A percentile compares a stretch with the other conserved stretches of the same genome.
phyloP scores from a whole-genome alignment of 2,329 filamentous ascomycete species.

The Nakataea oryzae region DNA sequence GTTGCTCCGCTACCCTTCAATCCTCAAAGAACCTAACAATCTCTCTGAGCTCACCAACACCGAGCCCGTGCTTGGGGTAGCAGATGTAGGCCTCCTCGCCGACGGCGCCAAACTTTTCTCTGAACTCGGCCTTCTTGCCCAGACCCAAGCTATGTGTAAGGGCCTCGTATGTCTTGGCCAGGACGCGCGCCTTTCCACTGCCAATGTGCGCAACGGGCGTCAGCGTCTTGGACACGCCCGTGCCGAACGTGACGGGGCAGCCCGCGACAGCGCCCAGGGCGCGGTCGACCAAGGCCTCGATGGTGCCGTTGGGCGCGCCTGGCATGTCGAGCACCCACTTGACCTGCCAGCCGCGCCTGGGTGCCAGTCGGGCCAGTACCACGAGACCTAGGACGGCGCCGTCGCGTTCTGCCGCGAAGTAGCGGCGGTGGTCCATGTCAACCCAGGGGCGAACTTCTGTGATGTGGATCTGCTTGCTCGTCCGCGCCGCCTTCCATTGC shows the following conservation, averaged over 20 bases:
- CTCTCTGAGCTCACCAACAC: constrained; percentile 71
- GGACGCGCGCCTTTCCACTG: constrained; percentile 68
- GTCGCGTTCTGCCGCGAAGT: constrained; percentile 70
- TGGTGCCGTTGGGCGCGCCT: constrained; percentile 71
- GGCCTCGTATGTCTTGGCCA: constrained; percentile 74
- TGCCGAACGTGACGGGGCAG: constrained; percentile 73
- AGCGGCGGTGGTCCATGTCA: constrained; percentile 72
- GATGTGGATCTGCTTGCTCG: constrained; percentile 79
- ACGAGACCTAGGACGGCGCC: constrained; percentile 67
- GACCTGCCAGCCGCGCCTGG: constrained; percentile 80
- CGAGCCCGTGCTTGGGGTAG: constrained; percentile 78
- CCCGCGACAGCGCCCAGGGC: constrained; percentile 44
- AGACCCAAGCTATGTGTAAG: constrained; percentile 74
- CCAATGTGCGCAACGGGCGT: constrained; percentile 75
- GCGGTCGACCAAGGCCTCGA: constrained; percentile 71
- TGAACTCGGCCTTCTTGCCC: constrained; percentile 77
- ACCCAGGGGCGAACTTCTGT: constrained; percentile 87
- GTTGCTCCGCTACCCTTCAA: neutral
- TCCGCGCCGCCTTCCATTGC: constrained; percentile 71
- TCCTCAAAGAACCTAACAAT: constrained; percentile 86
- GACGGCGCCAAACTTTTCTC: constrained; percentile 77
- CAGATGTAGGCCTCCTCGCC: constrained; percentile 84
- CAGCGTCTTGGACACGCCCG: constrained; percentile 65
- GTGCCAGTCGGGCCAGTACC: constrained; percentile 72
- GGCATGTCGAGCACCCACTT: constrained; percentile 97